phyloP scores from a whole-genome alignment of 2,329 filamentous ascomycete genomes.

The Myriosclerotinia duriaeana region DNA sequence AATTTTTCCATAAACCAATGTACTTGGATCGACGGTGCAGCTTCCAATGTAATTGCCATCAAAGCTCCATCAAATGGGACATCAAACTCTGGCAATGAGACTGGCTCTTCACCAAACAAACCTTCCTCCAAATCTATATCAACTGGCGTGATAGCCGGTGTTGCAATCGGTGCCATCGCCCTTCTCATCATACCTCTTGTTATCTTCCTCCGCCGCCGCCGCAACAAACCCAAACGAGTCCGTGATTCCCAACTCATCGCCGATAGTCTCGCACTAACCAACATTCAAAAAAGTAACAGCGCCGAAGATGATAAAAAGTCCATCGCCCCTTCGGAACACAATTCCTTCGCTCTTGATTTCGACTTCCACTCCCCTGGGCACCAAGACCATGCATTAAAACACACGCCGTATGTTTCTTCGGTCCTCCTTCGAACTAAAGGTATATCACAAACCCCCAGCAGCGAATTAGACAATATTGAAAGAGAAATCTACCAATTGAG shows the following conservation, averaged over 20 bases:
- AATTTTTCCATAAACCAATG: constrained; percentile 44
- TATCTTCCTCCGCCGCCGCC: not conserved
- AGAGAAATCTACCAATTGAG: not conserved
- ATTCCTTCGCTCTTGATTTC: not conserved
- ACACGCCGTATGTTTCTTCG: not conserved
- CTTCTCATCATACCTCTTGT: not conserved
- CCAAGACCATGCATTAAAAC: not conserved
- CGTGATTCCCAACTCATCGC: not conserved
- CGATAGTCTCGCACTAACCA: not conserved
- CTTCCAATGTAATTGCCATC: constrained; percentile 24
- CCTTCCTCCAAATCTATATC: not conserved
- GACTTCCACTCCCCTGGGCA: not conserved
- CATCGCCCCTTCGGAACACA: not conserved
- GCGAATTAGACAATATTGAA: not conserved
- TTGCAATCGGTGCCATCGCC: not conserved
- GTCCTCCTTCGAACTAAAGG: not conserved
- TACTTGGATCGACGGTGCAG: constrained; percentile 40
- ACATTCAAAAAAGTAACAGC: not conserved
- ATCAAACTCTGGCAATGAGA: constrained; percentile 4
- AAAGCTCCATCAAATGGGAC: constrained; percentile 12
- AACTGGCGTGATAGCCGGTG: not conserved
- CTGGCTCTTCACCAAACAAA: not conserved
- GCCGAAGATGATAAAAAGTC: not conserved
- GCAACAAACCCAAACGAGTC: not conserved
- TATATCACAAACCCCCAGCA: not conserved